These are phyloP conservation scores for Thalassiosira exigua DNA, from an alignment of 352 stramenopile genomes.

Conservation along the genomic window DNA sequence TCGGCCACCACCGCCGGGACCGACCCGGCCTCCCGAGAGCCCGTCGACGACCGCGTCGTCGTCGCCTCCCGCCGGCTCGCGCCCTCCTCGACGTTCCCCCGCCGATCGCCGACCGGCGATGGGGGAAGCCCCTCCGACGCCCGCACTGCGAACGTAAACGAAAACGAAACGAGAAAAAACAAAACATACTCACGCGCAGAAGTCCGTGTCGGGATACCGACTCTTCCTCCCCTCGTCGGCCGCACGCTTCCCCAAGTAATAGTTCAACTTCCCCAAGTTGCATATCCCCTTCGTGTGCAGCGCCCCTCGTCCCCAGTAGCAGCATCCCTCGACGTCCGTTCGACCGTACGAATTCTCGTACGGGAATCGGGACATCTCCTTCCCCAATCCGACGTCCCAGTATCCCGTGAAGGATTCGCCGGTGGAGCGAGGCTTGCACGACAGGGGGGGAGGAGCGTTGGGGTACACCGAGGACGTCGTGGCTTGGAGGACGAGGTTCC, in stretches of 20 bases:
- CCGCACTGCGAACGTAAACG: no score
- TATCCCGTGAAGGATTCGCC: slow-evolving; percentile 36
- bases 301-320: slow-evolving; percentile 43
- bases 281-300: slow-evolving; percentile 44
- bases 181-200: slow-evolving; percentile 34
- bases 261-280: slow-evolving; percentile 53
- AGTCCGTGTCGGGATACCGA: slow-evolving; percentile 55
- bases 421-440: slow-evolving; percentile 22
- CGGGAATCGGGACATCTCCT: slow-evolving; percentile 18
- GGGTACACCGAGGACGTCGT: slow-evolving; percentile 28
- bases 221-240: slow-evolving; percentile 33
- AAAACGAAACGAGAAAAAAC: not conserved
- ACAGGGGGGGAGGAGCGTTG: slow-evolving; percentile 38
- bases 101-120: no score
- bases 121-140: no score
- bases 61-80: no score
- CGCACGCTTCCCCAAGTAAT: slow-evolving; percentile 45
- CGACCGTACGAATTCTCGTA: slow-evolving; percentile 43
- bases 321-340: slow-evolving; percentile 46
- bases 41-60: no score
- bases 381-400: slow-evolving; percentile 37
- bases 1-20: no score
- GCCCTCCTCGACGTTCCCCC: no score
- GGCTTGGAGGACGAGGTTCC: slow-evolving; percentile 36
- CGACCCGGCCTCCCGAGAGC: no score